Conservation (phyloP, 768 basidiomycete genomes). For the Termitomyces sp. region DNA sequence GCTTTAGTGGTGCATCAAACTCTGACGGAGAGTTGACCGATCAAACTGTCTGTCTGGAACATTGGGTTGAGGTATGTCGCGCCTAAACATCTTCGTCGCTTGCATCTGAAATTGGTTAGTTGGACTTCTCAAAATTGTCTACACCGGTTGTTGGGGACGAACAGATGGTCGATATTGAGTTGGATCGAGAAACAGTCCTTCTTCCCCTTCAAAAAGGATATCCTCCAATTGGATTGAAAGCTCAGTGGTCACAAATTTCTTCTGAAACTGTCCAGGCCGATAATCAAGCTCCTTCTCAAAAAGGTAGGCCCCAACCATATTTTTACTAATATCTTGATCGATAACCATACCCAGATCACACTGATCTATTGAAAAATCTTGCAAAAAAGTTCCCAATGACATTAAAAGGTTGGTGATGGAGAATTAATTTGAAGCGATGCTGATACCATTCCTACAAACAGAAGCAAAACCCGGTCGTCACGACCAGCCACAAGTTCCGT, state of each 20-base stretch:
- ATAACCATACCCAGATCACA: slow-evolving; percentile 14
- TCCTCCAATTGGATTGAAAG: slow-evolving; percentile 24
- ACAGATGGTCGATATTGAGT: slow-evolving; percentile 47
- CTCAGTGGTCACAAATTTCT: slow-evolving; percentile 26
- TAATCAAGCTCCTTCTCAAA: neutral
- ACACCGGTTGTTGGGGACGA: slow-evolving; percentile 37
- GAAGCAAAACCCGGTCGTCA: slow-evolving; percentile 21
- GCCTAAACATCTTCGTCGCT: neutral
- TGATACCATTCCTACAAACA: slow-evolving; percentile 6
- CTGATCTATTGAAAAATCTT: slow-evolving; percentile 24
- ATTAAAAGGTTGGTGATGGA: slow-evolving; percentile 25
- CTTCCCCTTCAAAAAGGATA: slow-evolving; percentile 27
- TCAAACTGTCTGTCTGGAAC: slow-evolving; percentile 38
- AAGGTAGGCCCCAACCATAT: neutral
- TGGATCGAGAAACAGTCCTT: slow-evolving; percentile 41
- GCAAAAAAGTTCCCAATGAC: slow-evolving; percentile 38
- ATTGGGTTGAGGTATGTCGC: slow-evolving; percentile 48
- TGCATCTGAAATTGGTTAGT: slow-evolving; percentile 18
- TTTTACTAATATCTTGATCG: slow-evolving; percentile 1
- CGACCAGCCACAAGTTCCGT: slow-evolving; percentile 26
- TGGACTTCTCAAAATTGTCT: slow-evolving; percentile 32
- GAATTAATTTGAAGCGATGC: neutral
- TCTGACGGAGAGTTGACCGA: slow-evolving; percentile 13
- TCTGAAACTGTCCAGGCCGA: neutral
- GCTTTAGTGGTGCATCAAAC: slow-evolving; percentile 31